Conservation (phyloP, 805 yeast species). For the Starmerella asiatica region DNA sequence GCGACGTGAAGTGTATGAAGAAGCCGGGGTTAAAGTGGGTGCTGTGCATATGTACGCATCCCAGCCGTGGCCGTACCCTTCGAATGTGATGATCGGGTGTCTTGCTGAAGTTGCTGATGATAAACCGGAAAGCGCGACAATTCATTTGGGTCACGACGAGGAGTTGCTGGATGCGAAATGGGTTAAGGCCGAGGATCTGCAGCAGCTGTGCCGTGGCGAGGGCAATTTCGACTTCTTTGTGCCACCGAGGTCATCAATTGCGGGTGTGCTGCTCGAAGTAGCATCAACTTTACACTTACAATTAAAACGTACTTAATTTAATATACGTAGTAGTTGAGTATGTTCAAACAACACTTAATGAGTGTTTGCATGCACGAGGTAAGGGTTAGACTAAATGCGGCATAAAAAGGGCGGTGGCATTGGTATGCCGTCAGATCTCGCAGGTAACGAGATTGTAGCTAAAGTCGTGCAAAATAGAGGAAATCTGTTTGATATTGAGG, state of each 20-base stretch:
- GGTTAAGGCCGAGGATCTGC: constrained; percentile 50
- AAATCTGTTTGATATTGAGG: constrained; percentile 24
- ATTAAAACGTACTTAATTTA: not conserved
- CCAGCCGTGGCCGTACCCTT: constrained; percentile 98
- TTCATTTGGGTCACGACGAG: constrained; percentile 67
- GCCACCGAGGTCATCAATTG: constrained; percentile 28
- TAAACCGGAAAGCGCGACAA: constrained; percentile 24
- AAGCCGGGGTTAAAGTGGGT: constrained; percentile 63
- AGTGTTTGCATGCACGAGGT: too few species aligned
- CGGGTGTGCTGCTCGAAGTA: constrained; percentile 25
- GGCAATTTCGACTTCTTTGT: constrained; percentile 17
- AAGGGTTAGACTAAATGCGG: too few species aligned
- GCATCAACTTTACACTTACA: constrained; percentile 2
- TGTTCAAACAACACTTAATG: not conserved
- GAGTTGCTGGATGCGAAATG: constrained; percentile 79
- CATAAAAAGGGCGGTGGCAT: constrained; percentile 8
- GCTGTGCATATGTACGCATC: constrained; percentile 51
- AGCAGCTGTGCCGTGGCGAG: constrained; percentile 26
- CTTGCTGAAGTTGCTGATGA: constrained; percentile 64
- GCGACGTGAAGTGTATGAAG: constrained; percentile 86
- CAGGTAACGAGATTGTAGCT: constrained; percentile 23
- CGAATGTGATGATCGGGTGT: constrained; percentile 87
- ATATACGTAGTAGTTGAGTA: not conserved
- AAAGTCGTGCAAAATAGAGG: constrained; percentile 25
- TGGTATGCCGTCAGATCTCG: constrained; percentile 22